Evolutionary conservation across 768 basidiomycete genomes (phyloP).

Genomic region (Lyophyllum shimeji): DNA sequence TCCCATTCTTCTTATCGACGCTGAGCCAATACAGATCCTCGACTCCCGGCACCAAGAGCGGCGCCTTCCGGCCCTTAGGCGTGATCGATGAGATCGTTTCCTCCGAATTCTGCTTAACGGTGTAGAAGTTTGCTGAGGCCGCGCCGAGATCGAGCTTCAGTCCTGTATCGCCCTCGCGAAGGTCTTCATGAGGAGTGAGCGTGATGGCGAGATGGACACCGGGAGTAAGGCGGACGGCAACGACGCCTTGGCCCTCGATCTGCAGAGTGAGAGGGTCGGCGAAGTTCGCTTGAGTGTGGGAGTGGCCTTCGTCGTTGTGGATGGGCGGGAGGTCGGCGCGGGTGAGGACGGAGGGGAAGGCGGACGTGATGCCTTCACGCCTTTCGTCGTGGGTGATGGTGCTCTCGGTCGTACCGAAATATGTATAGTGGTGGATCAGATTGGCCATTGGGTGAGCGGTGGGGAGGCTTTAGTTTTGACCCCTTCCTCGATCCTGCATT

Average conservation of each 20-base stretch:
- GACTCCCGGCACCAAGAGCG: constrained; percentile 6
- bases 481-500: background rate
- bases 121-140: background rate
- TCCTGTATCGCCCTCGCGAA: background rate
- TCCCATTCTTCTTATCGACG: constrained; percentile 15
- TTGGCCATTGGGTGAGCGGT: constrained; percentile 11
- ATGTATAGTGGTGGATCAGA: background rate
- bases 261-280: background rate
- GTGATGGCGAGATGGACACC: constrained; percentile 5
- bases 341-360: constrained; percentile 30
- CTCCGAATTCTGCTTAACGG: background rate
- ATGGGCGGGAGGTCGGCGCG: constrained; percentile 11
- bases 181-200: background rate
- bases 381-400: background rate
- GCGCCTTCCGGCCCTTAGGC: constrained; percentile 7
- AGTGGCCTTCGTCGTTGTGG: background rate
- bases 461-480: background rate
- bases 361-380: background rate
- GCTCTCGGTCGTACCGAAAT: background rate
- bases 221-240: constrained; percentile 8
- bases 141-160: background rate
- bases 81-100: background rate
- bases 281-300: background rate
- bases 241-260: constrained; percentile 10
- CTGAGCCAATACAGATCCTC: constrained; percentile 14